Base-by-base conservation (phyloP, 768 basidiomycete species). In the Pisolithus orientalis region DNA sequence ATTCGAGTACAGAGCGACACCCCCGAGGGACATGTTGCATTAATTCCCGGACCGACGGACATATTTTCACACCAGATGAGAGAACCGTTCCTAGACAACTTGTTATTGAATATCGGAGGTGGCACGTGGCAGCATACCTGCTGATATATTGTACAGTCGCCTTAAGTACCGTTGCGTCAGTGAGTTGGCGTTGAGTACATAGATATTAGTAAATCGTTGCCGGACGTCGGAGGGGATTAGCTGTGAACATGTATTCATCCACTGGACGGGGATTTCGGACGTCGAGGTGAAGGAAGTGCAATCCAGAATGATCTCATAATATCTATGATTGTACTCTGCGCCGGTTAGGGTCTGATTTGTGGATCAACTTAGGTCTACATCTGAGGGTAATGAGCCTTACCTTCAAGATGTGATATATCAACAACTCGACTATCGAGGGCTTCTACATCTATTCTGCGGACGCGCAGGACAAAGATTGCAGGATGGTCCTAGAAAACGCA, bases 401-500 rank as follows among this genome's bases (percentile, higher is more conserved):
- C 76, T 83, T 86, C 65, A 92, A 79, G 47, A 90, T 82, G 64
- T 90, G 80, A 63, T 80, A 86, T 73, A 90, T 80, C 37, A 94
- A 65, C 4, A 90, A 63, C 59, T 92, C 87, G 5, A 91, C n/a
- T 77, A 62, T 93, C 89, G 27, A 90, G 74, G 0, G 81, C 79
- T 62, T 91, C 89, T 3, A 88, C 86, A 54, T 91, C 85, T 47
- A 94, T 78, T 55, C 78, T 82, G 37, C 83, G 81, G 13, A 88
- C 71, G 42, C 75, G 77, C 49, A 90, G 65, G 39, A 87, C 73
- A 60, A 90, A 90, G 25, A 80, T 70, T 5, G 80, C 68, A 37
- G 64, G 62, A 21, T 62, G 74, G 28, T 76, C 74, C 64, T 82
- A 57, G 51, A 69, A 70, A 75, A 50, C 9, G 24, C 38, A 42